phyloP scores from a whole-genome alignment of 306 rosid genomes.

The Pyrus communis region DNA sequence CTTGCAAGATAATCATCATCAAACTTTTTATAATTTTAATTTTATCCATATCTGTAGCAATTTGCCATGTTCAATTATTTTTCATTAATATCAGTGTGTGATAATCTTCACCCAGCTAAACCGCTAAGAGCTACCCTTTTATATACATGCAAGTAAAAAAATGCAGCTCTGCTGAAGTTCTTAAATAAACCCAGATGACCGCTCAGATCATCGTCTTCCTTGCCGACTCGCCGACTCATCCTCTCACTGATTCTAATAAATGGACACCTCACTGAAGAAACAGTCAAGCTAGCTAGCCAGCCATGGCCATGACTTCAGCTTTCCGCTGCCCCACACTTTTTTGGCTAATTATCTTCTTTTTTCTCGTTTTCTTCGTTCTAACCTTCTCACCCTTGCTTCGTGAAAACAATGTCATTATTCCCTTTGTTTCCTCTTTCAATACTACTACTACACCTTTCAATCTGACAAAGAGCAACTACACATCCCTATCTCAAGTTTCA shows the following conservation, averaged over 20 bases:
- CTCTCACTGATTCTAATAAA: background rate
- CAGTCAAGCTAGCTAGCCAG: background rate
- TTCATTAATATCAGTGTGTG: background rate
- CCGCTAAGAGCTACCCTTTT: background rate
- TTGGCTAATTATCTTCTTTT: background rate
- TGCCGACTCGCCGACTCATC: background rate
- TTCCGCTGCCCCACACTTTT: constrained; percentile 5
- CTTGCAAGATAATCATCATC: background rate
- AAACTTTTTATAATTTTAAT: background rate
- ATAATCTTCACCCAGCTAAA: background rate
- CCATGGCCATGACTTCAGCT: constrained; percentile 11
- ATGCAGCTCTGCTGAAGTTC: background rate
- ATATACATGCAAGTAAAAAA: background rate
- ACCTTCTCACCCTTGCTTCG: background rate
- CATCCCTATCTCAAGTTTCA: background rate
- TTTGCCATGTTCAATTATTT: background rate
- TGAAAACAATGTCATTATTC: constrained; percentile 1
- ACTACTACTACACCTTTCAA: background rate
- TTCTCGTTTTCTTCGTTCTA: constrained; percentile 4
- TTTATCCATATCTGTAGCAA: background rate
- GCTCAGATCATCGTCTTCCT: background rate
- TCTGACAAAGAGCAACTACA: constrained; percentile 3
- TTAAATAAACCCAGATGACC: background rate
- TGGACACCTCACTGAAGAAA: background rate
- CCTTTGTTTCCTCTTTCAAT: constrained; percentile 1